Percentiles rank a stretch among this genome's conserved stretches.
phyloP scores from a whole-genome alignment of 2,329 filamentous ascomycete species.

The Ophiostoma sp. region DNA sequence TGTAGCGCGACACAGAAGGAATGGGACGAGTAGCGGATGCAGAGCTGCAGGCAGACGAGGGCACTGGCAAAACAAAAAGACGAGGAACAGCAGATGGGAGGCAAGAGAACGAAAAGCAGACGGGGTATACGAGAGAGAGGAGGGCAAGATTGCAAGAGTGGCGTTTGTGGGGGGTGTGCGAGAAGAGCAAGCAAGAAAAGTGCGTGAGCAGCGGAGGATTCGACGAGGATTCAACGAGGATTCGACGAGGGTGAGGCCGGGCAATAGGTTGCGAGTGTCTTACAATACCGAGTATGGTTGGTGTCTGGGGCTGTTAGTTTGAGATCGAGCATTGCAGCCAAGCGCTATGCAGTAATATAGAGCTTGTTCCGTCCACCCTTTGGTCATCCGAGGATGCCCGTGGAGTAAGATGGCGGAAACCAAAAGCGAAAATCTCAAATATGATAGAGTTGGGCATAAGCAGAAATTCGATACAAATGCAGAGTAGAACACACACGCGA shows the following conservation, averaged over 20 bases:
- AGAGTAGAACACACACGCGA: background rate
- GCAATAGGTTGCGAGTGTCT: background rate
- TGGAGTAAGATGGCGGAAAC: background rate
- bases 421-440: background rate
- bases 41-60: background rate
- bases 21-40: background rate
- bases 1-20: background rate
- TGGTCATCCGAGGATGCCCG: background rate
- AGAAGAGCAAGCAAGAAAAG: background rate
- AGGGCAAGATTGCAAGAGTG: background rate
- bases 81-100: background rate
- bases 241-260: background rate
- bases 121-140: background rate
- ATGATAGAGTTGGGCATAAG: background rate
- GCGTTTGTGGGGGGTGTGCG: background rate
- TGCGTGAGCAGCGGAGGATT: background rate
- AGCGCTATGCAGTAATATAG: background rate
- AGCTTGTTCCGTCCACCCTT: background rate
- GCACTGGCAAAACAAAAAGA: background rate
- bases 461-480: background rate
- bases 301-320: constrained; percentile 1
- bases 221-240: background rate
- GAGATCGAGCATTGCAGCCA: background rate
- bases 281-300: background rate
- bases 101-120: background rate